These are phyloP conservation scores for Suhomyces bribrorum DNA, from an alignment of 1,139 yeast species.

Conservation along the genomic window DNA sequence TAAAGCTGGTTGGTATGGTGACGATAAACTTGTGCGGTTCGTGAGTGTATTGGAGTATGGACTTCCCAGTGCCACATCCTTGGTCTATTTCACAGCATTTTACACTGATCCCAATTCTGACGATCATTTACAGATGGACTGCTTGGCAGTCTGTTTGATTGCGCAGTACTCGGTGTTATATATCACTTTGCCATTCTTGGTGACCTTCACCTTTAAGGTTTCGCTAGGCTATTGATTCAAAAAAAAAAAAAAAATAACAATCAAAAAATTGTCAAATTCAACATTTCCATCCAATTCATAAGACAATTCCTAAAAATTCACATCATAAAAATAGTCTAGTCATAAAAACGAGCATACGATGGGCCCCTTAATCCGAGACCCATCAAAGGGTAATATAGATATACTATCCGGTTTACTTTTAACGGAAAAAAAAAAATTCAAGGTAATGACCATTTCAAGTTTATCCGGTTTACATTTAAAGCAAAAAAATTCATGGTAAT, in stretches of 20 bases:
- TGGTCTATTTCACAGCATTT: conserved; percentile 82
- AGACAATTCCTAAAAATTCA: no score
- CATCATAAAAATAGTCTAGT: no score
- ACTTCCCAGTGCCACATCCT: conserved; percentile 82
- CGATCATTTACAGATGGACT: conserved; percentile 76
- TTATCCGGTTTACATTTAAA: no score
- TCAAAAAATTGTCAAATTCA: not conserved
- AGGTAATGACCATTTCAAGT: no score
- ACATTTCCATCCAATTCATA: no score
- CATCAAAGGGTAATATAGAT: no score
- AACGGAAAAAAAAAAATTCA: no score
- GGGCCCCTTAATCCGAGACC: no score
- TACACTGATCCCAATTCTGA: conserved; percentile 66
- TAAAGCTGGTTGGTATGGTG: conserved; percentile 50
- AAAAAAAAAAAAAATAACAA: no score
- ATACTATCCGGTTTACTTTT: no score
- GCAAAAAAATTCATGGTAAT: no score
- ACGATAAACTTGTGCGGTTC: conserved; percentile 55
- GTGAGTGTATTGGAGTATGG: conserved; percentile 77
- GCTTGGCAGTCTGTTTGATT: conserved; percentile 71
- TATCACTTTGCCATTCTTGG: conserved; percentile 65
- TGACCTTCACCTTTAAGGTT: conserved; percentile 55
- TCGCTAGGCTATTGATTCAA: conserved; percentile 27
- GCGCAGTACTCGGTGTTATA: conserved; percentile 64
- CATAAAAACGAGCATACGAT: no score